These are phyloP conservation scores for Gossypium trilobum DNA, from an alignment of 441 rosid species.

Conservation along the genomic window DNA sequence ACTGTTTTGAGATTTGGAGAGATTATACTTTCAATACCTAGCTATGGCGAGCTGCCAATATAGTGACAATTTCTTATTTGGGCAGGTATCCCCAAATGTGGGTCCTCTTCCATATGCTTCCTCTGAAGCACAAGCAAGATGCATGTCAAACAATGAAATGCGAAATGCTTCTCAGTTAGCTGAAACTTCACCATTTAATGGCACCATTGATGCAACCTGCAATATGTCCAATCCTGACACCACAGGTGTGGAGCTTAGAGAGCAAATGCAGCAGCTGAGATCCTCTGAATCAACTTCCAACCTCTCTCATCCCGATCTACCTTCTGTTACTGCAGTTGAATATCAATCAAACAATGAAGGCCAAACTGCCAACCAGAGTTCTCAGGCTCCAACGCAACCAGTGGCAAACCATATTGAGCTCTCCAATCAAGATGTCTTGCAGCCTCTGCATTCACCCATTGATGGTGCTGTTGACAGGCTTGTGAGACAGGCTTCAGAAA, in stretches of 20 bases:
- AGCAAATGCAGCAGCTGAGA: slow-evolving; percentile 9
- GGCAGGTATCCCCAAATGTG: slow-evolving; percentile 29
- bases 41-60: neutral
- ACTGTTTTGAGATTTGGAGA: neutral
- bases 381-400: slow-evolving; percentile 20
- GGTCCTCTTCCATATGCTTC: slow-evolving; percentile 24
- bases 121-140: slow-evolving; percentile 24
- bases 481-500: slow-evolving; percentile 15
- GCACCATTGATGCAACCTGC: slow-evolving; percentile 20
- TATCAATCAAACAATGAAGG: slow-evolving; percentile 22
- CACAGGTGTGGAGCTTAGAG: slow-evolving; percentile 9
- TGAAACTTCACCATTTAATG: slow-evolving; percentile 23
- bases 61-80: slow-evolving; percentile 14
- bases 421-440: slow-evolving; percentile 18
- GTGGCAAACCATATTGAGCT: slow-evolving; percentile 24
- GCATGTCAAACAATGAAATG: slow-evolving; percentile 24
- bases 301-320: slow-evolving; percentile 11
- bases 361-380: slow-evolving; percentile 16
- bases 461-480: slow-evolving; percentile 14
- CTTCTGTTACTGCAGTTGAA: slow-evolving; percentile 22
- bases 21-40: neutral
- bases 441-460: slow-evolving; percentile 23
- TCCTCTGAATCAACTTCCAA: slow-evolving; percentile 11
- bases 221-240: slow-evolving; percentile 17
- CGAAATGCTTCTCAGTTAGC: slow-evolving; percentile 24